phyloP scores from a whole-genome alignment of 768 basidiomycete species.

The Hygrophorus pudorinus region DNA sequence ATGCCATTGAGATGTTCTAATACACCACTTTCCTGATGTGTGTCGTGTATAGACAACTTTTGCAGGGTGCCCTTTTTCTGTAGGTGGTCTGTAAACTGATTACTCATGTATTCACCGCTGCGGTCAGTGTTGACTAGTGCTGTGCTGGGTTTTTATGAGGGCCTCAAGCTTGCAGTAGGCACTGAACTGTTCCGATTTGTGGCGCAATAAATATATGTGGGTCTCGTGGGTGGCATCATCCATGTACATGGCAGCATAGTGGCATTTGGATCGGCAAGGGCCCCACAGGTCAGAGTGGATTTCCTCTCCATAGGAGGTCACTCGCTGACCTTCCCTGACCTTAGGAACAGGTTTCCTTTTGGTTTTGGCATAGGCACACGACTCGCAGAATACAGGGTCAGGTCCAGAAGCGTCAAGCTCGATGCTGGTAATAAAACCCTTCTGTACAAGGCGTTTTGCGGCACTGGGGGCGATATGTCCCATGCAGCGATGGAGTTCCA shows the following conservation, averaged over 20 bases:
- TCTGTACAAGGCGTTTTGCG: constrained; percentile 15
- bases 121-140: too few relatives aligned
- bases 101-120: too few relatives aligned
- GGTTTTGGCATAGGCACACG: constrained; percentile 26
- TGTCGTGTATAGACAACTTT: constrained; percentile 30
- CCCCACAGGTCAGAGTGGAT: constrained; percentile 35
- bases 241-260: constrained; percentile 28
- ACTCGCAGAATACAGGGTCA: constrained; percentile 25
- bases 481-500: constrained; percentile 22
- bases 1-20: constrained; percentile 30
- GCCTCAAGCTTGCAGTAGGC: constrained; percentile 23
- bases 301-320: constrained; percentile 22
- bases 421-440: constrained; percentile 23
- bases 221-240: constrained; percentile 20
- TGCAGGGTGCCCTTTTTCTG: constrained; percentile 28
- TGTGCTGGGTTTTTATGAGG: too few relatives aligned
- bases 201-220: constrained; percentile 13
- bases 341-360: constrained; percentile 27
- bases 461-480: constrained; percentile 22
- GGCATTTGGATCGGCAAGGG: constrained; percentile 21
- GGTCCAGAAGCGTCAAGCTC: constrained; percentile 15
- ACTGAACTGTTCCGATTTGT: constrained; percentile 21
- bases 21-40: constrained; percentile 34
- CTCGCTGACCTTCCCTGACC: constrained; percentile 18
- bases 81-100: too few relatives aligned